Base-by-base conservation (phyloP, 2,329 filamentous ascomycete species). In the Pseudogymnoascus sp. region DNA sequence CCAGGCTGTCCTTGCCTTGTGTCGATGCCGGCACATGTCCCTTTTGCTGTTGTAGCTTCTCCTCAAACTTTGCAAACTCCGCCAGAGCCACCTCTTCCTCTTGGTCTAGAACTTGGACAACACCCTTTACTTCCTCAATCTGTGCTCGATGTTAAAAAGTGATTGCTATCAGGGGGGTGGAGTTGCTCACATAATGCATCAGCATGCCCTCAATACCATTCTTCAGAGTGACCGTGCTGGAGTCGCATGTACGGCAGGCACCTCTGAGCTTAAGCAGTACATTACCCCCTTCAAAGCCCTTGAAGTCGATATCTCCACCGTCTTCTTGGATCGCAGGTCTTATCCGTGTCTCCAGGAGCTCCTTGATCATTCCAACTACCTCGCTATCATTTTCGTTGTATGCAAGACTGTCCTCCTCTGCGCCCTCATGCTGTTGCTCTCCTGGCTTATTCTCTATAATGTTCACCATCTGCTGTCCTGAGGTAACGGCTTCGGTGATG, bases 141-240 rank as follows among this genome's bases (percentile, higher is more conserved):
- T 96, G 77, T 69, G 10, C 26, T 31, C 9, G 26, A 21, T 10
- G 35, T 64, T 63, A 31, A 36, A 62, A 47, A 4, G n/a, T 21
- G 11, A 38, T 33, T 31, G 11, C 23, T 31, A 15, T 36, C 17
- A 35, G 1, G 28, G 57, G 28, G 13, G 28, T 10, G 21, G 57
- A 17, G 62, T 23, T 17, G 85, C 88, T 83, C 76, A 92, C 89
- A 76, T 95, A 95, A 76, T 93, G 91, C 91, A 96, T 97, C 74
- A 97, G 76, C 95, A 99, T 97, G 68, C 90, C 91, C 82, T 99
- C 95, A 69, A 99, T 99, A 6, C 95, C 95, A 74, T 96, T 97
- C 82, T 96, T 96, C 69, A 99, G 77, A 31, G 95, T 99, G 36
- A 97, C 93, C 0, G 95, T 97, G 75, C 93, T 97, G 53, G 91